phyloP scores from a whole-genome alignment of 768 basidiomycete species.

The Calocybe indica region DNA sequence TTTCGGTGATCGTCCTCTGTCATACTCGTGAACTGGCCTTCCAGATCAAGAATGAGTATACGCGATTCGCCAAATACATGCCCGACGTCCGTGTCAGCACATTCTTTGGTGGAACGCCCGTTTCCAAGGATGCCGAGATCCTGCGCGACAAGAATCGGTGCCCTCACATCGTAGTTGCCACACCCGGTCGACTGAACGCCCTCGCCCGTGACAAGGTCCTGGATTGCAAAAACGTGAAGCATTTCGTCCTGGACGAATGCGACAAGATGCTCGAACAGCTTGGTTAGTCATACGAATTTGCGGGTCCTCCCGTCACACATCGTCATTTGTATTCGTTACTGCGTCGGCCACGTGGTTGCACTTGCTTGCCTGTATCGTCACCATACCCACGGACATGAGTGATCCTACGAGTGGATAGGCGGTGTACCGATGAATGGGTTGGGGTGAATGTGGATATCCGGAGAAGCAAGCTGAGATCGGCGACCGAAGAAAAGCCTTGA shows the following conservation, averaged over 20 bases:
- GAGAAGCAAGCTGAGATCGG: slow-evolving; percentile 11
- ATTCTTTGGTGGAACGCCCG: slow-evolving; percentile 96
- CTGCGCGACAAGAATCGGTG: slow-evolving; percentile 96
- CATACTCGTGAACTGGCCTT: slow-evolving; percentile 99
- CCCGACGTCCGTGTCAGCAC: slow-evolving; percentile 96
- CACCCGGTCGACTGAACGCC: slow-evolving; percentile 95
- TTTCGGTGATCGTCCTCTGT: slow-evolving; percentile 95
- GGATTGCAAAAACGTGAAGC: slow-evolving; percentile 95
- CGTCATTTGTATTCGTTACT: slow-evolving; percentile 47
- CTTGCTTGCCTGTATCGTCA: slow-evolving; percentile 32
- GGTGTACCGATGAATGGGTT: slow-evolving; percentile 21
- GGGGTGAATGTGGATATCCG: slow-evolving; percentile 28
- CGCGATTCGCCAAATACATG: slow-evolving; percentile 99
- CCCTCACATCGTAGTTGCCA: slow-evolving; percentile 98
- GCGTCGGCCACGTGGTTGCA: slow-evolving; percentile 36
- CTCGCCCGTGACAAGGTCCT: slow-evolving; percentile 92
- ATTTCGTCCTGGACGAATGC: slow-evolving; percentile 99
- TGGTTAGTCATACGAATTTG: slow-evolving; percentile 95
- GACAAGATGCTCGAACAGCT: slow-evolving; percentile 99
- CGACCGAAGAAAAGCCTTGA: slow-evolving; percentile 24
- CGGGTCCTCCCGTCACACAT: slow-evolving; percentile 48
- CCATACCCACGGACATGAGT: slow-evolving; percentile 29
- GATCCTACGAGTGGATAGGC: slow-evolving; percentile 31
- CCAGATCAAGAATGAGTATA: slow-evolving; percentile 99
- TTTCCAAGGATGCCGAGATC: slow-evolving; percentile 88